These are phyloP conservation scores for Phytophthora lateralis DNA, from an alignment of 352 stramenopile genomes.

Conservation along the genomic window DNA sequence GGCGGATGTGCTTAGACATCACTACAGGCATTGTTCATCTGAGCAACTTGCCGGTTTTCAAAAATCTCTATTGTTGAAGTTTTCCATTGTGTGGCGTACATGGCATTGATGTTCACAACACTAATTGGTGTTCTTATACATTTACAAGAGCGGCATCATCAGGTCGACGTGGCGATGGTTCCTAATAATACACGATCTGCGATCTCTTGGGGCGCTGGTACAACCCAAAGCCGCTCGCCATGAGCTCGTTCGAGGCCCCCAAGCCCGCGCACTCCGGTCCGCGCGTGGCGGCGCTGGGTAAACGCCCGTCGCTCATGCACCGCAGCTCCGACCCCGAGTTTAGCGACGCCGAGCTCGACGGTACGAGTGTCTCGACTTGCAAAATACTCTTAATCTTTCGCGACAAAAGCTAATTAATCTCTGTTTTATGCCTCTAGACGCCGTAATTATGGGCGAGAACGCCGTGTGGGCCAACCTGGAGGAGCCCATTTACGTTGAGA, in stretches of 20 bases:
- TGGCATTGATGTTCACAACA: too few species aligned
- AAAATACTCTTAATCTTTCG: constrained; percentile 15
- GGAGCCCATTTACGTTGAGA: constrained; percentile 73
- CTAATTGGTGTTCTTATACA: too few species aligned
- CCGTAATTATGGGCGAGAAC: constrained; percentile 70
- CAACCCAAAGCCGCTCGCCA: constrained; percentile 9
- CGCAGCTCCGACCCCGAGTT: constrained; percentile 71
- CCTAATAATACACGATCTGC: background rate
- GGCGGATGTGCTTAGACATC: constrained; percentile 3
- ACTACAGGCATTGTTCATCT: too few species aligned
- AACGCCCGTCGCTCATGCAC: constrained; percentile 46
- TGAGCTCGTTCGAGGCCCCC: constrained; percentile 46
- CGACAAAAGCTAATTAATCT: background rate
- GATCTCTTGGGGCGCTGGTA: background rate
- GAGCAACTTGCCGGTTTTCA: too few species aligned
- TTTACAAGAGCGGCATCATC: too few species aligned
- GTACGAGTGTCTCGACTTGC: constrained; percentile 24
- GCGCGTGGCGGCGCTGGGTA: constrained; percentile 27
- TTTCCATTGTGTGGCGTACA: too few species aligned
- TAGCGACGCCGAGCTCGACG: constrained; percentile 57
- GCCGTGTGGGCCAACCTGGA: constrained; percentile 63
- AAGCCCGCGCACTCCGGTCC: constrained; percentile 10
- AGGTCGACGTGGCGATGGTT: background rate
- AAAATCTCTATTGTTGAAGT: too few species aligned
- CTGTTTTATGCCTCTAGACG: constrained; percentile 43